A percentile compares a stretch with the other conserved stretches of the same genome.
Evolutionary conservation across 805 yeast species (phyloP).

Genomic region (Teunomyces lycoperdinae): DNA sequence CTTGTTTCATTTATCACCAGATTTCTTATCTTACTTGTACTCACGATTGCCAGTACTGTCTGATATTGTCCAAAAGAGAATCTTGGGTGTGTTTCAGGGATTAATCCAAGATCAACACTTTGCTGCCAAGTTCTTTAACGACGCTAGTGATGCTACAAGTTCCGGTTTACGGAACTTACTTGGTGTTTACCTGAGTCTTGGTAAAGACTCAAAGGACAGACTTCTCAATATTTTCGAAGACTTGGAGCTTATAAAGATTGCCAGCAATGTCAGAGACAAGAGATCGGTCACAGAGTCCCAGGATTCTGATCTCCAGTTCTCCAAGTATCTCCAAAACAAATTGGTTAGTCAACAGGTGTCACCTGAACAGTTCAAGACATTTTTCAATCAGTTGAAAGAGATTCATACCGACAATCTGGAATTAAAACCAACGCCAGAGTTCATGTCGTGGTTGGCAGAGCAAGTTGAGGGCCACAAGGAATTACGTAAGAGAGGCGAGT

Average conservation of each 20-base stretch:
- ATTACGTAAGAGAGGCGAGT: constrained; percentile 24
- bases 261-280: constrained; percentile 11
- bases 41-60: constrained; percentile 18
- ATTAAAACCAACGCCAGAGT: constrained; percentile 36
- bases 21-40: constrained; percentile 20
- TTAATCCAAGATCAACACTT: constrained; percentile 38
- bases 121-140: constrained; percentile 22
- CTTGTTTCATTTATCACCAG: constrained; percentile 16
- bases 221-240: constrained; percentile 49
- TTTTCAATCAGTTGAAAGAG: constrained; percentile 23
- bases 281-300: constrained; percentile 15
- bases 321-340: constrained; percentile 34
- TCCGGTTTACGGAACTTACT: constrained; percentile 24
- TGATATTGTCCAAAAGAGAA: constrained; percentile 42
- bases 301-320: constrained; percentile 27
- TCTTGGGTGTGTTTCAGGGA: constrained; percentile 52
- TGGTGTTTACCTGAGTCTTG: constrained; percentile 24
- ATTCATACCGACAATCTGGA: constrained; percentile 29
- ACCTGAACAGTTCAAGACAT: constrained; percentile 6
- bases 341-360: constrained; percentile 21
- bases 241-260: constrained; percentile 18
- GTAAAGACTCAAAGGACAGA: constrained; percentile 33
- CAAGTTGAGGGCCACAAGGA: constrained; percentile 33
- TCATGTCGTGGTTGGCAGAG: constrained; percentile 61
- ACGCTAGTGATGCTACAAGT: constrained; percentile 8